phyloP scores from a whole-genome alignment of 768 basidiomycete species.

The Termitomyces sp. region DNA sequence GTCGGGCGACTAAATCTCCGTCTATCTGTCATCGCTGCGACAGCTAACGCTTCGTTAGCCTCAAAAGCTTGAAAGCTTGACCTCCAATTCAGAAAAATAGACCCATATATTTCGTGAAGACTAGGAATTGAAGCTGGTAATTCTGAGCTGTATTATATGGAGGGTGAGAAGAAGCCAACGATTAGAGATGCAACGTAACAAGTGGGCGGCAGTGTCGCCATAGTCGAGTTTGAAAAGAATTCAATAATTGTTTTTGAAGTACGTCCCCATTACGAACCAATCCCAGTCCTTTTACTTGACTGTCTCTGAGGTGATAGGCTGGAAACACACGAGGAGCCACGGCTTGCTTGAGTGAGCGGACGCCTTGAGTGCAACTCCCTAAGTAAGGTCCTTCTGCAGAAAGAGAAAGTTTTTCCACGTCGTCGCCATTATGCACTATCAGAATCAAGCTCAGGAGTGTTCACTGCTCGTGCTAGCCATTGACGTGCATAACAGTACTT shows the following conservation, averaged over 20 bases:
- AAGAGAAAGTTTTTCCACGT: not conserved
- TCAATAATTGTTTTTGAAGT: not conserved
- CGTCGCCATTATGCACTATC: not conserved
- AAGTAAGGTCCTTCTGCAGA: not conserved
- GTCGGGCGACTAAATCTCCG: not conserved
- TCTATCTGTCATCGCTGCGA: not conserved
- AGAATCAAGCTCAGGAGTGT: not conserved
- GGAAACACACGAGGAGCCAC: not conserved
- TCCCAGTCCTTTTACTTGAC: not conserved
- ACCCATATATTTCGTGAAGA: not conserved
- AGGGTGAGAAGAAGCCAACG: not conserved
- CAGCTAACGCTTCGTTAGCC: not conserved
- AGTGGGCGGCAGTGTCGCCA: not conserved
- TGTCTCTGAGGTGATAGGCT: too few relatives aligned
- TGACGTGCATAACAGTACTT: not conserved
- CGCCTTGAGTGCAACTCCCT: not conserved
- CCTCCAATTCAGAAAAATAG: too few relatives aligned
- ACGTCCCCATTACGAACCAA: not conserved
- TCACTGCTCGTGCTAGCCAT: not conserved
- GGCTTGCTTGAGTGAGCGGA: not conserved
- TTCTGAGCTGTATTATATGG: not conserved
- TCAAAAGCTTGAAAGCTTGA: too few relatives aligned
- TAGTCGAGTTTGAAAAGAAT: not conserved
- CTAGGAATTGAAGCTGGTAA: not conserved
- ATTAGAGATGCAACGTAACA: too few relatives aligned